A percentile compares a stretch with the other conserved stretches of the same genome.
phyloP scores from a whole-genome alignment of 2,329 filamentous ascomycete genomes.

The Fusarium sambucinum region DNA sequence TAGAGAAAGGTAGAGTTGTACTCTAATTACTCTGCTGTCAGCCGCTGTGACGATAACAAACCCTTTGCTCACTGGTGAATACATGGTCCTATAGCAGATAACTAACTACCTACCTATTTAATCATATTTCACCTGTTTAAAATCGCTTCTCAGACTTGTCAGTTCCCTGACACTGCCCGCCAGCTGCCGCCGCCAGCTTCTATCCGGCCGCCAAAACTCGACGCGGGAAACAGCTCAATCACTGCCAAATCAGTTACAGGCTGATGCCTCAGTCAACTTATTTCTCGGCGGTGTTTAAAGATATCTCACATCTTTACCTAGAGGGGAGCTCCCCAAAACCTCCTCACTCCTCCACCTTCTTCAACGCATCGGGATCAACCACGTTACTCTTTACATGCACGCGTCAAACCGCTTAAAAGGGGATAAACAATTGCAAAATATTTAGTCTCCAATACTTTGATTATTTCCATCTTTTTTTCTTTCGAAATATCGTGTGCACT shows the following conservation, averaged over 20 bases:
- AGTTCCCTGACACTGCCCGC: slow-evolving; percentile 25
- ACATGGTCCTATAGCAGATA: not conserved
- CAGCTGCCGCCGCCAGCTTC: slow-evolving; percentile 19
- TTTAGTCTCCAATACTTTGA: not conserved
- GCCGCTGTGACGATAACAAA: not conserved
- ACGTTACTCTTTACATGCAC: slow-evolving; percentile 16
- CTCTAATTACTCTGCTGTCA: not conserved
- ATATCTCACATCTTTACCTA: not conserved
- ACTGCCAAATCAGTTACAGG: not conserved
- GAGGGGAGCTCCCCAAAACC: not conserved
- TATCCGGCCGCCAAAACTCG: not conserved
- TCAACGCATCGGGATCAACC: slow-evolving; percentile 10
- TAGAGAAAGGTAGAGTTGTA: too few species aligned
- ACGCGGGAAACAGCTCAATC: not conserved
- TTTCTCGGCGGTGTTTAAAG: not conserved
- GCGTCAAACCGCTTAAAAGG: slow-evolving; percentile 5
- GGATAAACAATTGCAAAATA: not conserved
- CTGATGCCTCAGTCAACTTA: slow-evolving; percentile 19
- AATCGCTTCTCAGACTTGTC: not conserved
- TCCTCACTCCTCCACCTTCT: not conserved
- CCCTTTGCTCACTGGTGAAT: not conserved
- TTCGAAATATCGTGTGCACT: not conserved
- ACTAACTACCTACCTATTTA: too few species aligned
- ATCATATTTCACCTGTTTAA: not conserved
- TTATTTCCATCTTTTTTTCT: not conserved